phyloP scores from a whole-genome alignment of 768 basidiomycete species.

The Suillus subluteus region DNA sequence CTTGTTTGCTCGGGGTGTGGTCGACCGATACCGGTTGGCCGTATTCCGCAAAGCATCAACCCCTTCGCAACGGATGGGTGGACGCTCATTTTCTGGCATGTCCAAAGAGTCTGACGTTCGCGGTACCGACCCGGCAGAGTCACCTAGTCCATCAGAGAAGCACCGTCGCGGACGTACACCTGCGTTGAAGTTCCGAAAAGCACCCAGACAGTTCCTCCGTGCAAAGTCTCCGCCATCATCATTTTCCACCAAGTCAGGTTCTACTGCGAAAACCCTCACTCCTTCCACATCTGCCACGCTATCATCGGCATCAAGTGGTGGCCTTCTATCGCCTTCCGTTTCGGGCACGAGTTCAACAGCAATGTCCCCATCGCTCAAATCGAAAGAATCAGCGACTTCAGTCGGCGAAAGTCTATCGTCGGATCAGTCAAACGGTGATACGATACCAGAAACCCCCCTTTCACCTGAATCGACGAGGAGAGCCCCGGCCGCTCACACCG shows the following conservation, averaged over 20 bases:
- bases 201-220: slow-evolving; percentile 71
- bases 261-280: slow-evolving; percentile 40
- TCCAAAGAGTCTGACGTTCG: slow-evolving; percentile 57
- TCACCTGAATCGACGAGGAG: slow-evolving; percentile 38
- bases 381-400: slow-evolving; percentile 78
- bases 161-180: slow-evolving; percentile 71
- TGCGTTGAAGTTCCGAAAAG: slow-evolving; percentile 72
- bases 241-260: slow-evolving; percentile 35
- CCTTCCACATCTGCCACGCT: slow-evolving; percentile 45
- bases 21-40: slow-evolving; percentile 83
- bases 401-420: slow-evolving; percentile 76
- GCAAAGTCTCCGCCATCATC: slow-evolving; percentile 63
- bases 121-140: slow-evolving; percentile 41
- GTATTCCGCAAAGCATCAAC: slow-evolving; percentile 86
- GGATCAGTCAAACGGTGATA: slow-evolving; percentile 67
- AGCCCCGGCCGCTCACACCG: slow-evolving; percentile 31
- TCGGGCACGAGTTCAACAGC: slow-evolving; percentile 50
- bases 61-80: slow-evolving; percentile 49
- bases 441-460: slow-evolving; percentile 24
- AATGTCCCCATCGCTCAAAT: slow-evolving; percentile 72
- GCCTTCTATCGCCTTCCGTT: slow-evolving; percentile 66
- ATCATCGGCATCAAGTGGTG: slow-evolving; percentile 47
- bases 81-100: slow-evolving; percentile 58
- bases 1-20: slow-evolving; percentile 89
- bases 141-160: slow-evolving; percentile 51